Conservation (phyloP, 345 rosid genomes). For the Psidium guajava region DNA sequence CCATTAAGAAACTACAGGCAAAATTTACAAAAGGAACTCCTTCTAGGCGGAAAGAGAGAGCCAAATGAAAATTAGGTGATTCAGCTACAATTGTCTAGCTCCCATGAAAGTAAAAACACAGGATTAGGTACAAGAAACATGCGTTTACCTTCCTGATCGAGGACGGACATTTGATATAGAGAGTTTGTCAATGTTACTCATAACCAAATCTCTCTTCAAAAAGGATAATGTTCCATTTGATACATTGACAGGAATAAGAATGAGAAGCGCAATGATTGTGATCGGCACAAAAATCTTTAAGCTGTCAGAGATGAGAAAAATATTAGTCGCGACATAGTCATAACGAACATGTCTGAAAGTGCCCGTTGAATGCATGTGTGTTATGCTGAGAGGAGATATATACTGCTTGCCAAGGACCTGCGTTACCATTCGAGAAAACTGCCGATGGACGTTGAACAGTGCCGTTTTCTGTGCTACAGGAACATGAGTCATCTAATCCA, state of each 20-base stretch:
- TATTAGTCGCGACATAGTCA: background rate
- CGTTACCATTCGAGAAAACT: background rate
- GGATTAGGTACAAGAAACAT: background rate
- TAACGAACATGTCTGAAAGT: background rate
- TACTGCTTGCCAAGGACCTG: background rate
- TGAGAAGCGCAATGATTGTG: slow-evolving; percentile 55
- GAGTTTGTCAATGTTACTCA: slow-evolving; percentile 86
- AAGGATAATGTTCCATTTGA: slow-evolving; percentile 79
- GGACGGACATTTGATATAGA: slow-evolving; percentile 90
- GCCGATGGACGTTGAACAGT: background rate
- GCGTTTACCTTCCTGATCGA: slow-evolving; percentile 47
- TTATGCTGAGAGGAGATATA: background rate
- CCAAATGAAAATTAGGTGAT: background rate
- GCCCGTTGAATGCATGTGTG: background rate
- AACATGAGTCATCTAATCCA: background rate
- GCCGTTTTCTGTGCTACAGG: background rate
- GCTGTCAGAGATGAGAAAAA: slow-evolving; percentile 30
- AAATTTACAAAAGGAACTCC: background rate
- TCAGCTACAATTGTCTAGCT: background rate
- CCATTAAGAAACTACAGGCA: background rate
- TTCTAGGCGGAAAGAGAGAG: background rate
- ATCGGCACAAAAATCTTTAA: slow-evolving; percentile 83
- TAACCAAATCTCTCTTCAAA: slow-evolving; percentile 70
- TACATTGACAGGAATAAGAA: slow-evolving; percentile 89
- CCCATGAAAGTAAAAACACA: background rate